phyloP scores from a whole-genome alignment of 2,329 filamentous ascomycete genomes.

The Aspergillus awamori region DNA sequence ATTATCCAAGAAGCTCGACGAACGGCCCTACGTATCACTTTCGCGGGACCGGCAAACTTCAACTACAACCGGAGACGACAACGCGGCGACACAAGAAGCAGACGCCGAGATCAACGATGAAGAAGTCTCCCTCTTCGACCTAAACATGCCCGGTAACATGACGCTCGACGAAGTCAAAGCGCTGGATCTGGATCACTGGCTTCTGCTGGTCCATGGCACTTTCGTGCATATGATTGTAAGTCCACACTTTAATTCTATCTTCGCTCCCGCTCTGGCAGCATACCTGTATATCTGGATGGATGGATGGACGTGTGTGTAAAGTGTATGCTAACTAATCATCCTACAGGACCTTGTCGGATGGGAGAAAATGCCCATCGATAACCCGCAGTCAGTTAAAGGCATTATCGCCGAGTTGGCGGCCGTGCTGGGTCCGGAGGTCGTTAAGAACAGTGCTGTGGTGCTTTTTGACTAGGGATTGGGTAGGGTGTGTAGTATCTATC shows the following conservation, averaged over 20 bases:
- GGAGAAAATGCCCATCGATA: conserved; percentile 46
- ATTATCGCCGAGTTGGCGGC: conserved; percentile 52
- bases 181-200: conserved; percentile 50
- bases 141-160: conserved; percentile 51
- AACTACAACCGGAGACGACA: background rate
- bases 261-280: background rate
- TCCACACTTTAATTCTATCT: background rate
- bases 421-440: conserved; percentile 46
- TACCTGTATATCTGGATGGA: background rate
- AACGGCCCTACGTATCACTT: conserved; percentile 49
- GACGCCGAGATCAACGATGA: conserved; percentile 40
- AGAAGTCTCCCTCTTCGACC: conserved; percentile 49
- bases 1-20: conserved; percentile 45
- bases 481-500: background rate
- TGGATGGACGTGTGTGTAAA: too few species aligned
- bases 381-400: conserved; percentile 50
- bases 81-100: conserved; percentile 8
- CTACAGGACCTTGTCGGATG: conserved; percentile 50
- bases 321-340: background rate
- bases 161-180: conserved; percentile 45
- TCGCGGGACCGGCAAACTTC: conserved; percentile 39
- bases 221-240: conserved; percentile 49
- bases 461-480: conserved; percentile 35
- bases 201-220: conserved; percentile 43
- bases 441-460: conserved; percentile 45